These are phyloP conservation scores for Auxenochlorella pyrenoidosa DNA, from an alignment of 139 green algal species.

Conservation along the genomic window DNA sequence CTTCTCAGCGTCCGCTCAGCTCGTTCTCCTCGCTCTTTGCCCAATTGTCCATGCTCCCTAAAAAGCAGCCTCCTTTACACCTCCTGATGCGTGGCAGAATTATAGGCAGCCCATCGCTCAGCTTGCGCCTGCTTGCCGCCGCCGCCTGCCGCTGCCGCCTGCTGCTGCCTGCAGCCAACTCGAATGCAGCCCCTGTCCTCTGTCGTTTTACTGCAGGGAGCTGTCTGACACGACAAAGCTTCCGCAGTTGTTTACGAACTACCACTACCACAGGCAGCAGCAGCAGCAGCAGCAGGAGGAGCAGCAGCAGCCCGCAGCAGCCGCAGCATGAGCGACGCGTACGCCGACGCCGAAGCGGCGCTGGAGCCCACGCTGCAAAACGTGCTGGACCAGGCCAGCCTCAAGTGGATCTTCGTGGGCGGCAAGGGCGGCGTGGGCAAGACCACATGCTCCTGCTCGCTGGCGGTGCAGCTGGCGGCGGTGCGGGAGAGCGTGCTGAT, in stretches of 20 bases:
- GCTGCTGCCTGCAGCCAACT: background rate
- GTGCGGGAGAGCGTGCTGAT: conserved; percentile 90
- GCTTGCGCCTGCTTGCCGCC: background rate
- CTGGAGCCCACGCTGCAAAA: conserved; percentile 88
- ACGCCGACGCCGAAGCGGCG: conserved; percentile 34
- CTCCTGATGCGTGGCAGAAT: too few relatives aligned
- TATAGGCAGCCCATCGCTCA: too few relatives aligned
- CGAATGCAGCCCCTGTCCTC: background rate
- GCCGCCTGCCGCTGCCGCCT: background rate
- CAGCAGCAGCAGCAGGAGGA: background rate
- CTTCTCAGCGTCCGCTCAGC: too few relatives aligned
- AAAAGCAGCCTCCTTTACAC: too few relatives aligned
- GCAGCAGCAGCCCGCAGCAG: background rate
- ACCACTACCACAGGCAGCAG: too few relatives aligned
- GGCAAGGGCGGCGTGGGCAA: conserved; percentile 95
- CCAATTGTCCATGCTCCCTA: too few relatives aligned
- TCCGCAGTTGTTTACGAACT: too few relatives aligned
- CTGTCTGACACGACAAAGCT: too few relatives aligned
- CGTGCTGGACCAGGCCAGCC: conserved; percentile 82
- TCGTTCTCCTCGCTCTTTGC: too few relatives aligned
- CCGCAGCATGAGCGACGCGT: conserved; percentile 4
- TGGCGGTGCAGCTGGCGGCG: conserved; percentile 88
- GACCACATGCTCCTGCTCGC: conserved; percentile 87
- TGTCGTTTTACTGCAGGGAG: background rate
- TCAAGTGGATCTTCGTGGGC: conserved; percentile 98